These are phyloP conservation scores for Penicillium paradoxum DNA, from an alignment of 495 filamentous ascomycete species.

Conservation along the genomic window DNA sequence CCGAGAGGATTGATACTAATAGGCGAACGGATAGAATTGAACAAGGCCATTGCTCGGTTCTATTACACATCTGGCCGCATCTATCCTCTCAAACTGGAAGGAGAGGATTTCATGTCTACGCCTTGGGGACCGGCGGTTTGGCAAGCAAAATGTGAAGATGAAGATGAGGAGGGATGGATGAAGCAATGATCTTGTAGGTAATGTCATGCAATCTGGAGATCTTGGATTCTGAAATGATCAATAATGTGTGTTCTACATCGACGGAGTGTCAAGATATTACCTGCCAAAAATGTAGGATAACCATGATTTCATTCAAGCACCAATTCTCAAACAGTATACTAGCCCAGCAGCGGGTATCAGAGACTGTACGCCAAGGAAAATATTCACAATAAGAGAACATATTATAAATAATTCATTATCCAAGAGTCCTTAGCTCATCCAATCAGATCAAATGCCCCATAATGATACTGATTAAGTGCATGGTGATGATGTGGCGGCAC, in stretches of 20 bases:
- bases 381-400: background rate
- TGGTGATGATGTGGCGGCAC: slow-evolving; percentile 38
- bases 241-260: too few relatives aligned
- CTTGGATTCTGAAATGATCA: too few relatives aligned
- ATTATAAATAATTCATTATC: background rate
- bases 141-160: background rate
- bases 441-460: slow-evolving; percentile 18
- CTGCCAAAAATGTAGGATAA: too few relatives aligned
- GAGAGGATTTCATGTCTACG: background rate
- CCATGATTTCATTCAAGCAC: too few relatives aligned
- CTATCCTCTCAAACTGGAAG: background rate
- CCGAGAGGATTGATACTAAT: too few relatives aligned
- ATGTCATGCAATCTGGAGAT: too few relatives aligned
- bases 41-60: background rate
- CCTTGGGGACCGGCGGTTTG: background rate
- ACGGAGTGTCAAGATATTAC: too few relatives aligned
- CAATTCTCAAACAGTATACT: too few relatives aligned
- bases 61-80: background rate
- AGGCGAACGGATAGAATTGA: background rate
- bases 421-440: background rate
- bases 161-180: background rate
- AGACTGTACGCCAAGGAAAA: too few relatives aligned
- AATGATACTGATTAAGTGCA: slow-evolving; percentile 20
- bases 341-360: too few relatives aligned
- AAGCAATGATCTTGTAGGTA: background rate